Evolutionary conservation across 75 land plant genomes (phyloP).

Genomic region (Larix kaempferi): DNA sequence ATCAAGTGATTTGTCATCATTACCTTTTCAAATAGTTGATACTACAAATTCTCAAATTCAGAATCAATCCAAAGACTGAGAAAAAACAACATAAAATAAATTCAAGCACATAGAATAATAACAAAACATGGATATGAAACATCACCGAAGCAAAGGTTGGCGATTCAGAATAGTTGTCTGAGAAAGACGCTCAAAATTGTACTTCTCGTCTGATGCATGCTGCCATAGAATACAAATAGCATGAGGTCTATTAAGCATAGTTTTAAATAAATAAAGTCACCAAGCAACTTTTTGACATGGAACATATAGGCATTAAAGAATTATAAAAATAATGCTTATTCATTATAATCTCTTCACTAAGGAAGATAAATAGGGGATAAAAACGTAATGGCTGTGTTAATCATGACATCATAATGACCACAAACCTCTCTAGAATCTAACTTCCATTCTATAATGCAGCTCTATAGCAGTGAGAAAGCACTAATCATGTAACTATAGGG

Average conservation of each 20-base stretch:
- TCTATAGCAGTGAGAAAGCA: background rate
- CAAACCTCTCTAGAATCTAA: background rate
- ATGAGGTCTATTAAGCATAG: background rate
- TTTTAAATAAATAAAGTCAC: background rate
- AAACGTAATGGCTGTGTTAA: background rate
- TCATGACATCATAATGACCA: background rate
- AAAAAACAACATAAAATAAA: background rate
- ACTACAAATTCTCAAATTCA: background rate
- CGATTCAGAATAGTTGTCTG: conserved; percentile 83
- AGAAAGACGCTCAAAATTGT: conserved; percentile 85
- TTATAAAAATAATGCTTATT: background rate
- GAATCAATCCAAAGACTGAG: background rate
- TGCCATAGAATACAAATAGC: conserved; percentile 22
- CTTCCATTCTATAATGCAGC: background rate
- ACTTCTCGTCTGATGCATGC: conserved; percentile 99
- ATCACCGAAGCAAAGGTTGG: conserved; percentile 80
- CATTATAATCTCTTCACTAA: background rate
- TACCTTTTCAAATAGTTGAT: background rate
- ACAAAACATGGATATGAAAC: background rate
- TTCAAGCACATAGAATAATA: background rate
- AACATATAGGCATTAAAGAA: background rate
- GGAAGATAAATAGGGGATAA: background rate
- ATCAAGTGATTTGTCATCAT: background rate
- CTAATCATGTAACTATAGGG: background rate
- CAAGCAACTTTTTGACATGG: background rate